A percentile compares a stretch with the other conserved stretches of the same genome.
These are phyloP conservation scores for Peziza echinospora DNA, from an alignment of 495 filamentous ascomycete genomes.

Conservation along the genomic window DNA sequence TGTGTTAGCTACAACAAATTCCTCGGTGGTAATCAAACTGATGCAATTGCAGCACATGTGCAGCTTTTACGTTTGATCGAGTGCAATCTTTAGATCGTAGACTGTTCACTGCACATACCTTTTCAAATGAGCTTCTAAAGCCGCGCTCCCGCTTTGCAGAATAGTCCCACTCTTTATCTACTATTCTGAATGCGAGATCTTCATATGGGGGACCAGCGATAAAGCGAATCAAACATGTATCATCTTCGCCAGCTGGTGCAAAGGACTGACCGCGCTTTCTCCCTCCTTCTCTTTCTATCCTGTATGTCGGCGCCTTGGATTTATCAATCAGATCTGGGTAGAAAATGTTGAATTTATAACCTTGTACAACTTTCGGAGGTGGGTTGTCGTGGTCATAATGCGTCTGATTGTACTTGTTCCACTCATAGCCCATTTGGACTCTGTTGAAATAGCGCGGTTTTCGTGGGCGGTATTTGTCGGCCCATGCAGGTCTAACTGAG, in stretches of 20 bases:
- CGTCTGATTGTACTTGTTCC: conserved; percentile 99
- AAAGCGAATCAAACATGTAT: conserved; percentile 92
- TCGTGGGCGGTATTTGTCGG: conserved; percentile 69
- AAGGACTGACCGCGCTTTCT: conserved; percentile 76
- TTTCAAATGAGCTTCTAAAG: conserved; percentile 93
- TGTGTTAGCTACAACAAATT: no score
- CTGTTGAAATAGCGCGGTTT: conserved; percentile 97
- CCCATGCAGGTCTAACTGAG: conserved; percentile 53
- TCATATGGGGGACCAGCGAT: conserved; percentile 92
- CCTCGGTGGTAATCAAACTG: no score
- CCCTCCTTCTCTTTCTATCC: conserved; percentile 80
- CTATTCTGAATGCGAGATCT: conserved; percentile 91
- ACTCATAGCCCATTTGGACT: conserved; percentile 97
- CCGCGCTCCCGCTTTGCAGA: conserved; percentile 86
- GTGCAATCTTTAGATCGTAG: no score
- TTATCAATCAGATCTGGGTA: conserved; percentile 98
- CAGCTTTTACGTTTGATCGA: no score
- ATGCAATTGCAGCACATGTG: no score
- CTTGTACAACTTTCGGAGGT: conserved; percentile 92
- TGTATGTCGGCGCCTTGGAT: conserved; percentile 77
- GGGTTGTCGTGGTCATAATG: conserved; percentile 99
- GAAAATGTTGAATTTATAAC: conserved; percentile 99
- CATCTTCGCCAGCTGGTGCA: conserved; percentile 88
- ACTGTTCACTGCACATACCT: no score
- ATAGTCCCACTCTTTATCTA: conserved; percentile 98